Conservation (phyloP, 1,139 yeast genomes). For the Diutina sp. region DNA sequence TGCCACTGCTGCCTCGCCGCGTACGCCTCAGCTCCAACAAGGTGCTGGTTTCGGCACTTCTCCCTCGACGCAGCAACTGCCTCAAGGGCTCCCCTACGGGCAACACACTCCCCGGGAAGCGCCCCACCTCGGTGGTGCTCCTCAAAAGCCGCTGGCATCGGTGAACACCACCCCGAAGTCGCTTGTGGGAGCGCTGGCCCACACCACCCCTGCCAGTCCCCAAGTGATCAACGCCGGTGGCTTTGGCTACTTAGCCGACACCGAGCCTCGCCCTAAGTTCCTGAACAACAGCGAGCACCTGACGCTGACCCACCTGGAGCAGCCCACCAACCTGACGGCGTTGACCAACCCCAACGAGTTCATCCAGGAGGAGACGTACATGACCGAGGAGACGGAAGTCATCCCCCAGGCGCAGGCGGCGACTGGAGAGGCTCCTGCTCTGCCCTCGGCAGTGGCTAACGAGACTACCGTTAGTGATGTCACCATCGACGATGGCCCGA, state of each 20-base stretch:
- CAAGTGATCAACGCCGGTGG: background rate
- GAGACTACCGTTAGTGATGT: background rate
- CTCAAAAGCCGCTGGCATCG: background rate
- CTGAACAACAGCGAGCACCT: background rate
- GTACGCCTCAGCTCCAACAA: background rate
- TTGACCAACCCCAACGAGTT: background rate
- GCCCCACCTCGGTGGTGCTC: background rate
- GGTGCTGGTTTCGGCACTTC: background rate
- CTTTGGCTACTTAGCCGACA: background rate
- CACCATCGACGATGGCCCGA: background rate
- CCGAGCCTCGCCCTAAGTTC: background rate
- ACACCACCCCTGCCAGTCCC: background rate
- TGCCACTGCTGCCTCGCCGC: background rate
- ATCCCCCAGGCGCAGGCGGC: background rate
- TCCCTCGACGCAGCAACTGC: background rate
- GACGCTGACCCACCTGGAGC: background rate
- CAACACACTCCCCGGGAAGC: background rate
- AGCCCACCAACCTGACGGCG: background rate
- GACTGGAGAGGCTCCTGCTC: background rate
- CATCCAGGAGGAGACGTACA: background rate
- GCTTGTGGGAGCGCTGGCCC: background rate
- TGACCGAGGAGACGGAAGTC: background rate
- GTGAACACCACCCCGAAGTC: background rate
- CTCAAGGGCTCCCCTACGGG: background rate
- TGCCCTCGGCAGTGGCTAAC: background rate